Base-by-base conservation (phyloP, 2,329 filamentous ascomycete genomes). In the Aspergillus jensenii region DNA sequence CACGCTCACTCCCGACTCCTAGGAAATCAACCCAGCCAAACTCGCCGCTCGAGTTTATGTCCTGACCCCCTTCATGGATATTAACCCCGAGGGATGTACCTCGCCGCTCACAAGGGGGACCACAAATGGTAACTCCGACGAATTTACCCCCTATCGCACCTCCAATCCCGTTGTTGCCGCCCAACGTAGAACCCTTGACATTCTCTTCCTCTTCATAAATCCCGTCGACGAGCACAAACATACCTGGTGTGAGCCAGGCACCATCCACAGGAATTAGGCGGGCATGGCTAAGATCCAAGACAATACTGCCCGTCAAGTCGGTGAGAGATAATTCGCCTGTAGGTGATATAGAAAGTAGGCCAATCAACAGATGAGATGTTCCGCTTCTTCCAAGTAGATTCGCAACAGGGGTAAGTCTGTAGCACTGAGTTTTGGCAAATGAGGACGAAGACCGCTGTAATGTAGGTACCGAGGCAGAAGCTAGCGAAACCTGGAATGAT, bases 21-120 rank as follows among this genome's bases (percentile, higher is more conserved):
- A 98, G 81, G 70, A 98, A 99, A 73, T 98, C 95, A 53, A 96
- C 92, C 93, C 95, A 99, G 44, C 95, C 95, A 70, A 98, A 97
- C 1, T 90, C 91, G 58, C 90, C 90, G 27, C 88, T 89, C 43
- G 90, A 74, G 43, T 73, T 78, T 37, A 78, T 56, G 52, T 76
- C 70, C 58, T 68, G 62, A 44, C 58, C 66, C 17, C 61, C 69
- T 31, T 71, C 67, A 14, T 68, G 81, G 15, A 81, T 83, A 55
- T 81, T 84, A 50, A 90, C 85, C 9, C 93, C 93, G 3, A 97
- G 79, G 0, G 92, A 95, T 12, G 86, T 84, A 50, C 88, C 87
- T 40, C 95, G 85, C 69, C 90, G 88, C 77, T 99, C 95, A 65
- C 91, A 93, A 0, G 93, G 93, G 3, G 96, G 95, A 51, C 95